Evolutionary conservation across 225 moss, liverwort and hornwort species (phyloP).

Genomic region (Anthoceros angustus): DNA sequence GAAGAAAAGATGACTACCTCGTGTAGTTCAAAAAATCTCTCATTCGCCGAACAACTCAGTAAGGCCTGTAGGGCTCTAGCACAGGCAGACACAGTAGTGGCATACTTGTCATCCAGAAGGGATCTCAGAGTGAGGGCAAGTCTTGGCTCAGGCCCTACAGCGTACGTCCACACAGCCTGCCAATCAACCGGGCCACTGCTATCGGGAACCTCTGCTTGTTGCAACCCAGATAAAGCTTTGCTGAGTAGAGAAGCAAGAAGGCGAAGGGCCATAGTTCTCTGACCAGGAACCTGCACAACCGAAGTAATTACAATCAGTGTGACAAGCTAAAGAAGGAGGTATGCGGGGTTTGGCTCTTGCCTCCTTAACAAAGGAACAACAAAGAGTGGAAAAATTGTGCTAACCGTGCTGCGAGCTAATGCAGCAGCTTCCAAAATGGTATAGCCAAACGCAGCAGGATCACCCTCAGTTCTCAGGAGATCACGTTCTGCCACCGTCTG

Average conservation of each 20-base stretch:
- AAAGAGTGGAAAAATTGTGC: conserved; percentile 8
- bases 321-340: too few species aligned
- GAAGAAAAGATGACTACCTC: conserved; percentile 34
- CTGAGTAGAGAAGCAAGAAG: conserved; percentile 69
- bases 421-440: conserved; percentile 57
- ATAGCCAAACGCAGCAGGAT: conserved; percentile 75
- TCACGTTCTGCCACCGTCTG: conserved; percentile 68
- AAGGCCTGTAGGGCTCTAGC: conserved; percentile 75
- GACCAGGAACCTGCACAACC: conserved; percentile 60
- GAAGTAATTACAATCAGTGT: not conserved
- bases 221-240: conserved; percentile 53
- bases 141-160: conserved; percentile 81
- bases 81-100: conserved; percentile 74
- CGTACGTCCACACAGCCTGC: conserved; percentile 97
- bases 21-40: conserved; percentile 55
- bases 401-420: conserved; percentile 91
- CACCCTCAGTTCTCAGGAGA: conserved; percentile 76
- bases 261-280: conserved; percentile 67
- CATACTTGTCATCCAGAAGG: conserved; percentile 83
- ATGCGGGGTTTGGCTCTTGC: not conserved
- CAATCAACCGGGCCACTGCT: conserved; percentile 41
- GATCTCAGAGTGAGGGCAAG: conserved; percentile 67
- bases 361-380: not conserved
- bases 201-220: conserved; percentile 24
- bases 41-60: conserved; percentile 75